Evolutionary conservation across 352 stramenopile genomes (phyloP).

Genomic region (Phytopythium aichiense): DNA sequence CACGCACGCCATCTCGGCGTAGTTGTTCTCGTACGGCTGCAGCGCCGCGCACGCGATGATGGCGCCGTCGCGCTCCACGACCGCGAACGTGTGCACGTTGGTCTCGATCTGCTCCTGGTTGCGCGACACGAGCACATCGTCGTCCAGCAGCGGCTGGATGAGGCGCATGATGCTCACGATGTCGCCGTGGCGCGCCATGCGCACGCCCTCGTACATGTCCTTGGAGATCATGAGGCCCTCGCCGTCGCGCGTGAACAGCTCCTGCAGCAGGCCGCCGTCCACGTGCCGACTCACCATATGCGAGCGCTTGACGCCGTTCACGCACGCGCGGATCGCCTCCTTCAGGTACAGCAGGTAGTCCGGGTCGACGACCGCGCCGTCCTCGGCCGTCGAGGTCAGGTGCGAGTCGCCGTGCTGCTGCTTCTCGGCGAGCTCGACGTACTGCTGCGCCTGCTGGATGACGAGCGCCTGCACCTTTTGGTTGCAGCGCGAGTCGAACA

Average conservation of each 20-base stretch:
- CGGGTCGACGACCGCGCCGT: constrained; percentile 47
- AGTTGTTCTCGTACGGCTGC: constrained; percentile 88
- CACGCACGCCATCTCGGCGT: constrained; percentile 89
- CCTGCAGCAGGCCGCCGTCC: constrained; percentile 91
- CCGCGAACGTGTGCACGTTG: constrained; percentile 84
- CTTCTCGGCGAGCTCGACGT: constrained; percentile 55
- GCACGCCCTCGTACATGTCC: constrained; percentile 96
- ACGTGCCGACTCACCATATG: constrained; percentile 85
- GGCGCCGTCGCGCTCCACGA: constrained; percentile 85
- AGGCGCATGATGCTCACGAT: constrained; percentile 88
- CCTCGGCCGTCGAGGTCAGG: constrained; percentile 18
- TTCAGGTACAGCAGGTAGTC: constrained; percentile 84
- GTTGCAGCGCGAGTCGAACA: constrained; percentile 80
- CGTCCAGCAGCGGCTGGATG: constrained; percentile 85
- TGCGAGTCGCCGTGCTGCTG: constrained; percentile 36
- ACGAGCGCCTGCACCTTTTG: constrained; percentile 74
- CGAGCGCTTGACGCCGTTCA: constrained; percentile 81
- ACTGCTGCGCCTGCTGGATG: constrained; percentile 80
- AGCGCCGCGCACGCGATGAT: constrained; percentile 88
- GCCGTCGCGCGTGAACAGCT: constrained; percentile 98
- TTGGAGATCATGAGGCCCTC: constrained; percentile 95
- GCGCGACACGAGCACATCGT: constrained; percentile 84
- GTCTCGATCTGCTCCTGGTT: constrained; percentile 88
- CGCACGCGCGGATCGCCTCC: constrained; percentile 78
- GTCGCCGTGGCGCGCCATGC: constrained; percentile 89